These are phyloP conservation scores for Vaccinium vitisidaea DNA, from an alignment of 148 eudicot species.

Conservation along the genomic window DNA sequence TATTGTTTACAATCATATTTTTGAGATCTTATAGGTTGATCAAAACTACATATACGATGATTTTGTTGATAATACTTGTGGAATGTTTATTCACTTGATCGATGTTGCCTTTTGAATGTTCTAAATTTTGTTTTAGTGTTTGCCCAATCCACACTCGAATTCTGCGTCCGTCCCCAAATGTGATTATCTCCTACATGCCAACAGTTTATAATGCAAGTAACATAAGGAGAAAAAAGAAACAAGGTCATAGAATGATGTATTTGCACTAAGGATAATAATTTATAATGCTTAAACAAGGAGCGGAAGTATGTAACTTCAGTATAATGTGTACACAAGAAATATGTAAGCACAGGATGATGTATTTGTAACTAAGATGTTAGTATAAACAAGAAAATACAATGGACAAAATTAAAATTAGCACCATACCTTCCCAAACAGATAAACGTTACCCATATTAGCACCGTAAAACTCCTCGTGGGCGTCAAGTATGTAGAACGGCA, in stretches of 20 bases:
- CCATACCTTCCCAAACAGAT: constrained; percentile 94
- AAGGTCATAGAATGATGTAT: neutral
- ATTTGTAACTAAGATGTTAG: neutral
- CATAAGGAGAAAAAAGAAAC: neutral
- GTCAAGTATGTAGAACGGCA: constrained; percentile 84
- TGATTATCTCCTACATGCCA: neutral
- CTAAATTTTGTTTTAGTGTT: no score
- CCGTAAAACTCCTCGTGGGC: constrained; percentile 79
- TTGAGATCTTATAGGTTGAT: no score
- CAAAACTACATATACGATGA: no score
- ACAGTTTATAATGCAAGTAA: neutral
- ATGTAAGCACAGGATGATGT: neutral
- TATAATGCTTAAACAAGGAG: neutral
- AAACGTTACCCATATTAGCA: constrained; percentile 68
- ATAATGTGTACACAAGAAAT: neutral
- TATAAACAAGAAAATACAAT: neutral
- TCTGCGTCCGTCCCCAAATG: no score
- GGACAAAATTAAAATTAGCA: neutral
- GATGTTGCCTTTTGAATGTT: no score
- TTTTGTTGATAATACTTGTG: no score
- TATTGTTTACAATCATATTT: no score
- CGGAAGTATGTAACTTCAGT: neutral
- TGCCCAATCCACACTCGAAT: no score
- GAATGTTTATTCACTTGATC: no score
- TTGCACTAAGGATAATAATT: neutral